phyloP scores from a whole-genome alignment of 352 stramenopile species.

The Stramenopiles sp. region DNA sequence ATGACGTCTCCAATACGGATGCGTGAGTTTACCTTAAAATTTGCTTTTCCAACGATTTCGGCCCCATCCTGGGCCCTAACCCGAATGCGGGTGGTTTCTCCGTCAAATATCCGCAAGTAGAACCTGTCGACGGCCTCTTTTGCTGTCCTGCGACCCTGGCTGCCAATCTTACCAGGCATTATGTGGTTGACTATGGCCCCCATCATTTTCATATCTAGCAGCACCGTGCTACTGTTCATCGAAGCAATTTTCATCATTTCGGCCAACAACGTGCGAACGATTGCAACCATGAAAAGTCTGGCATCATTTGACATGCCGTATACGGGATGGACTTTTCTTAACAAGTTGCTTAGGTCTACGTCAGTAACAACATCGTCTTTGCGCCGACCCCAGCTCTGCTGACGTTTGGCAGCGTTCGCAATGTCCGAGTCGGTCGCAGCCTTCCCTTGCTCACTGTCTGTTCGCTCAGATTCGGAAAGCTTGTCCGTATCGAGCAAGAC shows the following conservation, averaged over 20 bases:
- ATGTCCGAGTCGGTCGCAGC: background rate
- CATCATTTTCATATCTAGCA: background rate
- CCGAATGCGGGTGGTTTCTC: background rate
- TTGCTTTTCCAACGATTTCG: background rate
- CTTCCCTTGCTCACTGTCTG: background rate
- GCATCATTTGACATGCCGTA: background rate
- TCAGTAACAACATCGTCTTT: conserved; percentile 3
- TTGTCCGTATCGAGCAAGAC: background rate
- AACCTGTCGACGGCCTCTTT: background rate
- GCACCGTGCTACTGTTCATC: background rate
- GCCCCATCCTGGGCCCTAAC: background rate
- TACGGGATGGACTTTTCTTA: background rate
- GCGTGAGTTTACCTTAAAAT: background rate
- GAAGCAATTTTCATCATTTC: background rate
- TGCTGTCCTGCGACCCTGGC: background rate
- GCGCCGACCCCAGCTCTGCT: background rate
- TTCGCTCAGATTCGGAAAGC: background rate
- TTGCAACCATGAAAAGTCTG: background rate
- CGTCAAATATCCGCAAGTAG: background rate
- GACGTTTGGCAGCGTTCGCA: background rate
- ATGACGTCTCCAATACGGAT: background rate
- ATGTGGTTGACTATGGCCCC: background rate
- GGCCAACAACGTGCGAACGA: background rate
- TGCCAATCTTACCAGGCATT: background rate
- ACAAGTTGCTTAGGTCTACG: background rate